Conservation (phyloP, 1,284 basidiomycete genomes). For the Somion occarium region DNA sequence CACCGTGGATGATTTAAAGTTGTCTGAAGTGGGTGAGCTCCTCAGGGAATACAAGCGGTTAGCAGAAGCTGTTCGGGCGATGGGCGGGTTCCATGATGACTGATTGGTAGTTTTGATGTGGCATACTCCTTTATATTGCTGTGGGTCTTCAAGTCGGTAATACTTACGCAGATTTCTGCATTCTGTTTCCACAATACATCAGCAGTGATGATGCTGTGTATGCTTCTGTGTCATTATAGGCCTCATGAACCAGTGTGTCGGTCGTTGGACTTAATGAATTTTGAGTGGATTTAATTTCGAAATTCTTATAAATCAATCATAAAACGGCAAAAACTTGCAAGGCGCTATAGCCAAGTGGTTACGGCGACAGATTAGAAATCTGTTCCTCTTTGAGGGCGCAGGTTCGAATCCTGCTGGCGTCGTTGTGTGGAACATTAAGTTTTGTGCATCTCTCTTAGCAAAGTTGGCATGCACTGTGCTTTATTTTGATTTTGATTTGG, state of each 20-base stretch:
- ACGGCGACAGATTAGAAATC: slow-evolving; percentile 54
- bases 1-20: slow-evolving; percentile 62
- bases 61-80: slow-evolving; percentile 37
- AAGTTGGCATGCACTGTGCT: no score
- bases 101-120: slow-evolving; percentile 5
- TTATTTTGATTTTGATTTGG: no score
- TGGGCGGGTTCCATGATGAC: slow-evolving; percentile 38
- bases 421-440: no score
- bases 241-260: no score
- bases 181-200: not conserved
- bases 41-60: slow-evolving; percentile 72
- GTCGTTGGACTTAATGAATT: no score
- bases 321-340: not conserved
- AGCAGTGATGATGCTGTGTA: not conserved
- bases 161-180: not conserved
- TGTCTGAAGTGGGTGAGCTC: slow-evolving; percentile 73
- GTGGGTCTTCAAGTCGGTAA: no score
- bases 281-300: no score
- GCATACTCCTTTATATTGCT: no score
- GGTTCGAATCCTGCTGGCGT: slow-evolving; percentile 72
- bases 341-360: slow-evolving; percentile 54
- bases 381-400: slow-evolving; percentile 63
- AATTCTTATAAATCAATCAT: no score
- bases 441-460: no score
- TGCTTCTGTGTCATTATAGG: no score